Evolutionary conservation across 768 basidiomycete species (phyloP), one percentile per base, ranked within the genome.

Genomic region (Postia placenta): DNA sequence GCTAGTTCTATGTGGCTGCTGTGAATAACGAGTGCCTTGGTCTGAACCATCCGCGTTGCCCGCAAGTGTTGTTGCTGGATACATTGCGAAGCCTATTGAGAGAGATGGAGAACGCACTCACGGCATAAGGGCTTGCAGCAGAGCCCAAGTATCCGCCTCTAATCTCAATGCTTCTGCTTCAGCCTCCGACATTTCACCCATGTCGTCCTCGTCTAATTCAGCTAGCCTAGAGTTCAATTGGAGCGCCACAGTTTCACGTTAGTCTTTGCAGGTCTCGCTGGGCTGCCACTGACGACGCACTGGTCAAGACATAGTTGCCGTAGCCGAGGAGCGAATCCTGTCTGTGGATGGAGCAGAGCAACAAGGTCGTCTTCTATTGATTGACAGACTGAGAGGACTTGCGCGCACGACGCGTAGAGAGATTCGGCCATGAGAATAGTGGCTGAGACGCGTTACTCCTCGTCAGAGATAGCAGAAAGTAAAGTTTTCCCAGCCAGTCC

Each of bases 91-190:
- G n/a, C n/a, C n/a, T n/a, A n/a, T n/a, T n/a, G n/a, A n/a, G n/a
- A 41, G 20, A 26, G 22, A 19, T 17, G 27, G 22, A 41, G n/a
- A 19, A 6, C 19, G 25, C 5, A 79, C 84, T 58, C 61, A 86
- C 81, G 86, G 80, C 75, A 84, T 78, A 40, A 93, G 69, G 2
- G 81, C 80, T 61, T 92, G 89, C 1, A 92, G 62, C 2, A 93
- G 72, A 0, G 75, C 76, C 91, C 91, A 94, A 0, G 91, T 91
- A 63, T 85, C 83, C 40, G 80, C 75, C 61, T 93, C 90, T 63
- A 92, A 71, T 9, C 77, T 73, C 46, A 90, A 64, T 1, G 80
- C 68, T 22, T 85, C 83, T 0, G 84, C 55, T 56, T 86, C 84
- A 23, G 79, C 74, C 33, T 60, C 67, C 15, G 73, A 67, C 22